Conservation (phyloP, 2,329 filamentous ascomycete species). For the Chaetomiaceae sp. region DNA sequence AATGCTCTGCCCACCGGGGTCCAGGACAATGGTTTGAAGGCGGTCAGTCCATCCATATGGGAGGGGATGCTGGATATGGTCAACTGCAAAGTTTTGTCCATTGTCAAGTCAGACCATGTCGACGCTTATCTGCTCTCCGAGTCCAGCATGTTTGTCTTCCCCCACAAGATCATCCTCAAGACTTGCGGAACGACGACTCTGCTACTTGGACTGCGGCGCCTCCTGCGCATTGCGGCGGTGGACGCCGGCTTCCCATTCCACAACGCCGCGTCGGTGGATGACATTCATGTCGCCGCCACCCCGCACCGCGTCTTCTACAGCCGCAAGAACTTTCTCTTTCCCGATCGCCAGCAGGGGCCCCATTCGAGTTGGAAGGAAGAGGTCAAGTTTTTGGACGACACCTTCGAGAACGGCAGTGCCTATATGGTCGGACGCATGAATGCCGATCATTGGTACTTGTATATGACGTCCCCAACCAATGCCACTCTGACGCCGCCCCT, state of each 20-base stretch:
- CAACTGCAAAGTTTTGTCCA: constrained; percentile 96
- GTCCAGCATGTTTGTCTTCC: constrained; percentile 99
- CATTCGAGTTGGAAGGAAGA: constrained; percentile 98
- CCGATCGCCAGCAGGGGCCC: constrained; percentile 86
- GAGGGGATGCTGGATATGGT: constrained; percentile 96
- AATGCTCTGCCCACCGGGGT: constrained; percentile 66
- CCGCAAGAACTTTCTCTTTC: constrained; percentile 96
- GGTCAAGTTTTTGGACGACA: constrained; percentile 85
- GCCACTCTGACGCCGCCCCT: constrained; percentile 70
- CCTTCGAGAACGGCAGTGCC: constrained; percentile 87
- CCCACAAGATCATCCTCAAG: constrained; percentile 99
- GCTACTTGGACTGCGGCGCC: constrained; percentile 79
- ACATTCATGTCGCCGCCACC: constrained; percentile 71
- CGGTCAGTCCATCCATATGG: constrained; percentile 79
- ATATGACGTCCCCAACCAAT: constrained; percentile 83
- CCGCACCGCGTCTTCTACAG: constrained; percentile 98
- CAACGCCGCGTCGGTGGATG: constrained; percentile 60
- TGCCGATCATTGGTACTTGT: constrained; percentile 98
- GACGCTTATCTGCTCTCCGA: constrained; percentile 97
- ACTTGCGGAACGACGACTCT: constrained; percentile 97
- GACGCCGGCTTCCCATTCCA: constrained; percentile 86
- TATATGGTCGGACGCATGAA: constrained; percentile 99
- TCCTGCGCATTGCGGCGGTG: constrained; percentile 85
- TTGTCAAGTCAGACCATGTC: constrained; percentile 87
- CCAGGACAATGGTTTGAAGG: constrained; percentile 75